Evolutionary conservation across 768 basidiomycete genomes (phyloP), one percentile per base, ranked within the genome.

Genomic region (Lentinula guzmanii): DNA sequence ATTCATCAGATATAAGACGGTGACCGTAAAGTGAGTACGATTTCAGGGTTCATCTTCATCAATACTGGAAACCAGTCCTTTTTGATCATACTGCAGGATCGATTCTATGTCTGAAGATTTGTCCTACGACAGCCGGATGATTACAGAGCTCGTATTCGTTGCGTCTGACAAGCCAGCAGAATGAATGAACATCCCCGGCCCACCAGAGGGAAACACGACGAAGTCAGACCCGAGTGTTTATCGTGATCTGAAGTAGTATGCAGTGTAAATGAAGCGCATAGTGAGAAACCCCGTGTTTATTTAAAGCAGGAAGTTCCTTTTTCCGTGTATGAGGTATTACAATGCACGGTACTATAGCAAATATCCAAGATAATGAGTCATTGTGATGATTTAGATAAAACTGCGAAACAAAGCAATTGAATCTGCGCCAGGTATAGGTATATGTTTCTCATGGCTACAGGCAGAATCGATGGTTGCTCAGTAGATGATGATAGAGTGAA

Each of bases 1-100:
- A 31, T 79, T 77, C 63, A 77, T 78, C 63, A 75, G 83, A 61
- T 80, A 79, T 64, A 85, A 85, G 63, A 75, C 75, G 18, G 79
- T 84, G 13, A 76, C 75, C 45, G 83, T 82, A 24, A 76, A 71
- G 83, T 85, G 60, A 66, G 80, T 70, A 13, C 15, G 34, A 13
- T 41, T n/a, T 35, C 16, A 15, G n/a, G 10, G 5, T 21, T 21
- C 37, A 10, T 6, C 53, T 28, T 5, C 53, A 28, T 28, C 28
- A 28, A 28, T 28, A 28, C 28, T 28, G 2, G 28, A 28, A 28
- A 28, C 3, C 3, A 33, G 8, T 33, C 7, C 35, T 33, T 37
- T 35, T 33, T 33, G 16, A 16, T 16, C 13, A 5, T 35, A 39
- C 16, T 52, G 3, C 53, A 81, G 79, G 53, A 81, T 81, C 62